Evolutionary conservation across 106 monocot genomes (phyloP).

Genomic region (Triglochin maritima): DNA sequence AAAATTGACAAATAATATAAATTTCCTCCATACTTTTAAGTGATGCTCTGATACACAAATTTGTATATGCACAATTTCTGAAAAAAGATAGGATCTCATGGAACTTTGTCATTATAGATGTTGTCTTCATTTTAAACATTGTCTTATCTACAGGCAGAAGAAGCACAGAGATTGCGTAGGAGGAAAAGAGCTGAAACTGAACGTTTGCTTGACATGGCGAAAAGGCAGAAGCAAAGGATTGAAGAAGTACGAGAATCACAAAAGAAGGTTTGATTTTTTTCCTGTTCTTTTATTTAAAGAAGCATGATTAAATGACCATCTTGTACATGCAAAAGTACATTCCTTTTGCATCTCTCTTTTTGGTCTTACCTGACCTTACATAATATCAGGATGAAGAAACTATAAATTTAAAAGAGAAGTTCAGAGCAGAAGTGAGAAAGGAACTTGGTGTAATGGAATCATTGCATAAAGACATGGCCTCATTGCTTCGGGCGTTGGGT

Average conservation of each 20-base stretch:
- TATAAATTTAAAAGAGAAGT: conserved; percentile 57
- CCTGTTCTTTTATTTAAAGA: neutral
- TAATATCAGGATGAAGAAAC: conserved; percentile 63
- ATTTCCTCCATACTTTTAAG: no score
- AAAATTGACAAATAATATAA: no score
- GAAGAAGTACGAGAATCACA: conserved; percentile 83
- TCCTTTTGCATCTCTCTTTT: neutral
- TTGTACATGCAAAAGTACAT: no score
- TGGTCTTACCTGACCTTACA: neutral
- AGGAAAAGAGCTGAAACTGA: conserved; percentile 50
- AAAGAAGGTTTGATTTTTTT: conserved; percentile 48
- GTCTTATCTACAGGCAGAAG: conserved; percentile 48
- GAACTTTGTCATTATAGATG: no score
- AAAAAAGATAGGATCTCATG: no score
- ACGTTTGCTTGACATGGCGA: conserved; percentile 77
- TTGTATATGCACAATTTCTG: no score
- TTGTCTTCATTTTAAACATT: no score
- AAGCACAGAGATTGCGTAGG: conserved; percentile 59
- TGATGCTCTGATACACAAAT: no score
- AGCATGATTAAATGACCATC: no score
- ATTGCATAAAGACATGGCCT: conserved; percentile 61
- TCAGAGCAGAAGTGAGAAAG: conserved; percentile 49
- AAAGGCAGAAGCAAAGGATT: conserved; percentile 73
- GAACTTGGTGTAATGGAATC: conserved; percentile 56
- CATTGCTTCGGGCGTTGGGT: conserved; percentile 65